Evolutionary conservation across 2,329 filamentous ascomycete genomes (phyloP).

Genomic region (Penicillium sp.): DNA sequence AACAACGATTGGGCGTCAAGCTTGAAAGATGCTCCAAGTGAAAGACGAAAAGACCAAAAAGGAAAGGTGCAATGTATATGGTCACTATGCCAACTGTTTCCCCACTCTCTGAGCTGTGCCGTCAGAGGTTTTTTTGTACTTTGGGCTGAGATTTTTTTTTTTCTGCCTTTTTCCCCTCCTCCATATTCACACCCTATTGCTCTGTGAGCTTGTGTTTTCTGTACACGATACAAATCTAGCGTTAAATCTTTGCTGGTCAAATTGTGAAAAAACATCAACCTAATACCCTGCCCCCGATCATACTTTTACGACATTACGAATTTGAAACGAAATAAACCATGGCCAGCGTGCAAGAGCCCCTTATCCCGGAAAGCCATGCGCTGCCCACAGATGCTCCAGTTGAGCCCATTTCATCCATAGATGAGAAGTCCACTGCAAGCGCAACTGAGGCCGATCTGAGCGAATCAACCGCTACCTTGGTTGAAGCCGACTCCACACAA

Average conservation of each 20-base stretch:
- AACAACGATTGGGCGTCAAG: conserved; percentile 18
- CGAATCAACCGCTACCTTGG: conserved; percentile 4
- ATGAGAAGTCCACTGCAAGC: conserved; percentile 8
- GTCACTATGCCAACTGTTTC: conserved; percentile 28
- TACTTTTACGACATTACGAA: conserved; percentile 24
- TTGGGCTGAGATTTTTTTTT: conserved; percentile 11
- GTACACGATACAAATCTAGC: conserved; percentile 21
- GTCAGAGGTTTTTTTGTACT: background rate
- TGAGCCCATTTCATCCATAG: conserved; percentile 11
- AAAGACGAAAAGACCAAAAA: background rate
- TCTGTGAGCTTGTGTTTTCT: conserved; percentile 23
- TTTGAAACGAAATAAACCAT: conserved; percentile 25
- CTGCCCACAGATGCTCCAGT: conserved; percentile 22
- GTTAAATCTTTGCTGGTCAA: conserved; percentile 30
- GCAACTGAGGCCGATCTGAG: conserved; percentile 1
- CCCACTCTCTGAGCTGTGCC: background rate
- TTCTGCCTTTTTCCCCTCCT: conserved; percentile 18
- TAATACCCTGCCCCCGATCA: conserved; percentile 14
- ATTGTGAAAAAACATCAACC: conserved; percentile 18
- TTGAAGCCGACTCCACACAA: background rate
- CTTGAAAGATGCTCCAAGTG: background rate
- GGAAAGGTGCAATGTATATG: conserved; percentile 16
- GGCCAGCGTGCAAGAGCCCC: conserved; percentile 11
- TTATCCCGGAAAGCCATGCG: conserved; percentile 13
- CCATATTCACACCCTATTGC: conserved; percentile 11